phyloP scores from a whole-genome alignment of 805 yeast species.

The Wickerhamiella slavikovae region DNA sequence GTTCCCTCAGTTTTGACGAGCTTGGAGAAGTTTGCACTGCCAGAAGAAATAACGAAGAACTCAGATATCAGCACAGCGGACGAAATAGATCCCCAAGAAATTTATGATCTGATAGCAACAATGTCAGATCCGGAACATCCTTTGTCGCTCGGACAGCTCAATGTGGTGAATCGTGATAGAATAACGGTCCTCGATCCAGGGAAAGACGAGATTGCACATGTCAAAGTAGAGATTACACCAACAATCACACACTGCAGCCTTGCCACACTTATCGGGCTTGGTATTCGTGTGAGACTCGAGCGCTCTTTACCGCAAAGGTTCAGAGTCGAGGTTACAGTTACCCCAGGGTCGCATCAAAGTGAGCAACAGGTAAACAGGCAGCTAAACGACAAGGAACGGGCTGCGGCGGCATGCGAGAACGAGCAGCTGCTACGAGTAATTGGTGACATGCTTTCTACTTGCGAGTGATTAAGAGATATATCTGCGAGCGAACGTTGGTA shows the following conservation, averaged over 20 bases:
- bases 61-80: conserved; percentile 22
- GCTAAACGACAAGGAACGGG: conserved; percentile 90
- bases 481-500: conserved; percentile 75
- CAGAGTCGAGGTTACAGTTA: conserved; percentile 57
- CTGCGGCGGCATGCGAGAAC: conserved; percentile 96
- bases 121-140: conserved; percentile 98
- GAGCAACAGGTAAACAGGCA: conserved; percentile 93
- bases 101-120: conserved; percentile 64
- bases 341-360: conserved; percentile 88
- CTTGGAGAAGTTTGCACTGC: conserved; percentile 9
- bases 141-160: conserved; percentile 75
- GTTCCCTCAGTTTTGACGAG: conserved; percentile 9
- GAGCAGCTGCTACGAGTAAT: conserved; percentile 81
- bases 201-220: conserved; percentile 43
- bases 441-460: conserved; percentile 75
- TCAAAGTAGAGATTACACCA: conserved; percentile 74
- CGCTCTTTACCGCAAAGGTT: conserved; percentile 71
- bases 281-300: conserved; percentile 79
- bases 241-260: conserved; percentile 94
- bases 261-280: conserved; percentile 89
- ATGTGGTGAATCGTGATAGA: conserved; percentile 75
- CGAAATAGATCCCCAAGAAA: conserved; percentile 71
- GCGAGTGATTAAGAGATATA: conserved; percentile 25
- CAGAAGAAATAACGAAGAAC: conserved; percentile 2
- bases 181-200: conserved; percentile 47